Evolutionary conservation across 176 grass and related monocot species (phyloP).

Genomic region (Carex myosuroides): DNA sequence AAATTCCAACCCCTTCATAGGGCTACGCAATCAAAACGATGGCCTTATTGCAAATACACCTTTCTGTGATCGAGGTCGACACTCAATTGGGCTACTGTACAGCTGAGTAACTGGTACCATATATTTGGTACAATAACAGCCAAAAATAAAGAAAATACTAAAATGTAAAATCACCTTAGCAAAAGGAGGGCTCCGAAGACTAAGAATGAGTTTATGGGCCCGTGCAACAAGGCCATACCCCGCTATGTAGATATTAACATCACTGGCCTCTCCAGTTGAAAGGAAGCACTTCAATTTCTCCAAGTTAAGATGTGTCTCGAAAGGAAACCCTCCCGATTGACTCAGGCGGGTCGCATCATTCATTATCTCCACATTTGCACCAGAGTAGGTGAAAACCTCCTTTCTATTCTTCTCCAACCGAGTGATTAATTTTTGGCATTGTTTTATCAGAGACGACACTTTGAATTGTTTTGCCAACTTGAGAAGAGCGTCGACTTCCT

Average conservation of each 20-base stretch:
- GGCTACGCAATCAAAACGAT: too few relatives aligned
- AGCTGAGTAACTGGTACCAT: not conserved
- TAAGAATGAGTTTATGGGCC: slow-evolving; percentile 81
- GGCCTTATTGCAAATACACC: not conserved
- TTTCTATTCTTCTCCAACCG: slow-evolving; percentile 28
- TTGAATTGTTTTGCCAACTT: slow-evolving; percentile 65
- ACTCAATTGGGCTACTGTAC: not conserved
- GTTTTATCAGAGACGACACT: slow-evolving; percentile 46
- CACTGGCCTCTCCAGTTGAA: slow-evolving; percentile 71
- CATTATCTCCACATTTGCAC: slow-evolving; percentile 36
- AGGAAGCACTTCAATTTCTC: slow-evolving; percentile 64
- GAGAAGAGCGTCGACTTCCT: slow-evolving; percentile 37
- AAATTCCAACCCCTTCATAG: too few relatives aligned
- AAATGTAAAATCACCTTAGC: slow-evolving; percentile 52
- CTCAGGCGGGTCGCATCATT: slow-evolving; percentile 29
- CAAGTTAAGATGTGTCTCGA: slow-evolving; percentile 46
- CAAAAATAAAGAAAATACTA: not conserved
- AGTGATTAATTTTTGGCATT: slow-evolving; percentile 53
- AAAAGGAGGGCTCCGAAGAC: slow-evolving; percentile 67
- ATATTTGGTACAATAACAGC: not conserved
- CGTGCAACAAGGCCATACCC: slow-evolving; percentile 52
- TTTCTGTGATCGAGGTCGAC: not conserved
- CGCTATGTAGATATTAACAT: slow-evolving; percentile 66
- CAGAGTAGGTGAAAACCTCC: slow-evolving; percentile 14
- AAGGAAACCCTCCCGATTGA: slow-evolving; percentile 51